phyloP scores from a whole-genome alignment of 495 filamentous ascomycete species.

The Penicillium argentinense region DNA sequence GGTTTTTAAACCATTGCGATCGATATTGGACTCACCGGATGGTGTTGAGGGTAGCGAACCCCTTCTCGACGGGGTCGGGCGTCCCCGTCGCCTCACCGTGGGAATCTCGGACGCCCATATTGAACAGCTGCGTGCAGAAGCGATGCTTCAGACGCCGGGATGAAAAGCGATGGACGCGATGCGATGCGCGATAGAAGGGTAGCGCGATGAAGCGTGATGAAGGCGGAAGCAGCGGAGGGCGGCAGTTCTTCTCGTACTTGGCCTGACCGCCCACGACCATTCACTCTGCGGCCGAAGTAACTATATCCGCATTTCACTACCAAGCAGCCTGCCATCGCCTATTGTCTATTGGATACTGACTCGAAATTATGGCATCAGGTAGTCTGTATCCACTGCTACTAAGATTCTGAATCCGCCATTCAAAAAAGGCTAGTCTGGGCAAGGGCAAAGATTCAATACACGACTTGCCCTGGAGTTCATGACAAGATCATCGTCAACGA shows the following conservation, averaged over 20 bases:
- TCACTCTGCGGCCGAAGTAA: too few species aligned
- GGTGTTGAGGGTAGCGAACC: constrained; percentile 75
- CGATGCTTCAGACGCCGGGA: constrained; percentile 9
- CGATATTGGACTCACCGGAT: constrained; percentile 56
- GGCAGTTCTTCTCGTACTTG: constrained; percentile 12
- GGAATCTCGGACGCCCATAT: constrained; percentile 49
- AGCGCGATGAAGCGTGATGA: constrained; percentile 14
- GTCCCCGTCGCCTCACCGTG: constrained; percentile 52
- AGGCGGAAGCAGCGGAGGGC: constrained; percentile 16
- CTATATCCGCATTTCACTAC: too few species aligned
- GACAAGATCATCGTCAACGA: too few species aligned
- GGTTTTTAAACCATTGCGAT: background rate
- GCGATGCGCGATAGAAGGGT: constrained; percentile 27
- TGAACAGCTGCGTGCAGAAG: constrained; percentile 11
- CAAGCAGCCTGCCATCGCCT: too few species aligned
- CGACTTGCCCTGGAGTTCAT: too few species aligned
- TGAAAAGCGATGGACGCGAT: constrained; percentile 25
- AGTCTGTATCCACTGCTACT: too few species aligned
- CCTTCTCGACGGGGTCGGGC: constrained; percentile 68
- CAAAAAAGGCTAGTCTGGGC: too few species aligned
- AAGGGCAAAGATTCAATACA: too few species aligned
- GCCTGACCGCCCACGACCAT: background rate
- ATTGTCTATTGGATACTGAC: too few species aligned
- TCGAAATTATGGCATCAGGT: too few species aligned
- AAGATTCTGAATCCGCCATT: too few species aligned